These are phyloP conservation scores for Oryza australiensis DNA, from an alignment of 176 grass and related monocot species.

Conservation along the genomic window DNA sequence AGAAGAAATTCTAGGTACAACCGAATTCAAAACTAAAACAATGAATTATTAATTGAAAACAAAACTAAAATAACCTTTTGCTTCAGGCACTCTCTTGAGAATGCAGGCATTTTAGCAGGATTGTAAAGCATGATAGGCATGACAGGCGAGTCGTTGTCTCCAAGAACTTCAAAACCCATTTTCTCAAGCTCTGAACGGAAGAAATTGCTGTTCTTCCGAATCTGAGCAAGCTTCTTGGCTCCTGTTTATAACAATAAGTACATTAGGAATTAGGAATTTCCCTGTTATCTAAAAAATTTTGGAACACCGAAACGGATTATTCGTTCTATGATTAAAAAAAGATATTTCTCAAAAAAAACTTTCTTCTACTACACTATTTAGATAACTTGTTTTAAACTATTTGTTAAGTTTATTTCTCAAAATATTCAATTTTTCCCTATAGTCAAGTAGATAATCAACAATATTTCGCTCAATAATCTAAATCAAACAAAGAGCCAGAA, in stretches of 20 bases:
- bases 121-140: slow-evolving; percentile 99
- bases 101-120: slow-evolving; percentile 95
- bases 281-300: too few relatives aligned
- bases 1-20: background rate
- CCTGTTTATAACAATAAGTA: slow-evolving; percentile 51
- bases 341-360: too few relatives aligned
- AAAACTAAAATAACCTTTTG: slow-evolving; percentile 59
- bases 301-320: too few relatives aligned
- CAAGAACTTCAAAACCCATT: slow-evolving; percentile 97
- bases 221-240: slow-evolving; percentile 78
- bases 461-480: too few relatives aligned
- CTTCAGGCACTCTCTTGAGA: slow-evolving; percentile 85
- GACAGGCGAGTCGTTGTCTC: slow-evolving; percentile 88
- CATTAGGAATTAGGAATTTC: slow-evolving; percentile 47
- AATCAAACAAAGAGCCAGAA: background rate
- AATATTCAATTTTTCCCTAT: too few relatives aligned
- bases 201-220: slow-evolving; percentile 94
- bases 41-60: background rate
- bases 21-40: background rate
- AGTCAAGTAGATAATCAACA: too few relatives aligned
- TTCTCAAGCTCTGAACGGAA: slow-evolving; percentile 90
- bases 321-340: too few relatives aligned
- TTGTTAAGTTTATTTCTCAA: too few relatives aligned
- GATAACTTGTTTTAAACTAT: too few relatives aligned
- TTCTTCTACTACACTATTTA: too few relatives aligned